These are phyloP conservation scores for Penicillium sp. DNA, from an alignment of 2,329 filamentous ascomycete genomes.

Conservation along the genomic window DNA sequence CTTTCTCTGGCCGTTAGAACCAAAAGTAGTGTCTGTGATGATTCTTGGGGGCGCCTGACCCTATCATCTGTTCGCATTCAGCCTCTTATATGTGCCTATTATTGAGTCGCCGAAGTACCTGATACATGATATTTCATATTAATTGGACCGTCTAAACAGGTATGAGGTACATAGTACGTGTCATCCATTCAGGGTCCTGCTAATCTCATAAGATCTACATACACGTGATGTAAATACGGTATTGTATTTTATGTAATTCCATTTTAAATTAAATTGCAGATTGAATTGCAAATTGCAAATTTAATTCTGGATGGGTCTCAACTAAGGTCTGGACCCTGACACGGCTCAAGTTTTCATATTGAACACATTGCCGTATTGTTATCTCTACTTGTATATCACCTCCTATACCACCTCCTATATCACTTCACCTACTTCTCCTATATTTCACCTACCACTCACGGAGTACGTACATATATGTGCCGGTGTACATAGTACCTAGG, in stretches of 20 bases:
- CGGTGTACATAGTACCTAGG: background rate
- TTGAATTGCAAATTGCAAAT: background rate
- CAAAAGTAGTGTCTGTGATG: background rate
- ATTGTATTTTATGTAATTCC: background rate
- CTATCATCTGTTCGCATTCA: background rate
- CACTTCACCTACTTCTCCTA: background rate
- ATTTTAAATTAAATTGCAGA: too few relatives aligned
- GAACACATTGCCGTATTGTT: background rate
- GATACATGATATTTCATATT: background rate
- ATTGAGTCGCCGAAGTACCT: background rate
- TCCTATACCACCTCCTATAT: too few relatives aligned
- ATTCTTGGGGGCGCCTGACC: background rate
- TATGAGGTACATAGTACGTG: background rate
- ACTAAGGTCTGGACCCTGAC: background rate
- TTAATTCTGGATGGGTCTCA: background rate
- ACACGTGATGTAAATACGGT: background rate
- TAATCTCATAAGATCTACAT: background rate
- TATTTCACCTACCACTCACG: background rate
- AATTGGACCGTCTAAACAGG: rapidly evolving
- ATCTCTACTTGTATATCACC: too few relatives aligned
- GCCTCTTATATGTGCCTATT: background rate
- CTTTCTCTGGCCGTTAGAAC: background rate
- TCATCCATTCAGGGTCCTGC: background rate
- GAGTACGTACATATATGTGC: background rate
- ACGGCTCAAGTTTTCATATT: background rate